Evolutionary conservation across 306 rosid species (phyloP).

Genomic region (Senna tora): DNA sequence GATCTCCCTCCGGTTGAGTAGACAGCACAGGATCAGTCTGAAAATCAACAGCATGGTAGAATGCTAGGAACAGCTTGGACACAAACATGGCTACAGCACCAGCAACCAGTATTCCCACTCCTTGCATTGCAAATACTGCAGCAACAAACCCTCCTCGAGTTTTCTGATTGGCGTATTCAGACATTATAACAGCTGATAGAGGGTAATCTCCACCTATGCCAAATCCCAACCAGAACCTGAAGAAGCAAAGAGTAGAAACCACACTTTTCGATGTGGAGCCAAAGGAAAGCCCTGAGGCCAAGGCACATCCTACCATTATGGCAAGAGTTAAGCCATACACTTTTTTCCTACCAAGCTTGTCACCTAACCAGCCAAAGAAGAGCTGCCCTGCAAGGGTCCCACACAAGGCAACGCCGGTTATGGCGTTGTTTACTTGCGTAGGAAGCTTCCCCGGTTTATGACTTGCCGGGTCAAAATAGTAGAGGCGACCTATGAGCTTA

Average conservation of each 20-base stretch:
- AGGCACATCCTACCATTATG: conserved; percentile 64
- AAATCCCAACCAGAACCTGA: conserved; percentile 59
- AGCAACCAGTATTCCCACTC: conserved; percentile 66
- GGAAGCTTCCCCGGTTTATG: conserved; percentile 53
- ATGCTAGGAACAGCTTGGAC: conserved; percentile 35
- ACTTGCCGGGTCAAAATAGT: conserved; percentile 46
- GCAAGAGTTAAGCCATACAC: conserved; percentile 61
- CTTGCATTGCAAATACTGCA: conserved; percentile 79
- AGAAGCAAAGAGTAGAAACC: conserved; percentile 56
- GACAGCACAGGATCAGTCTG: conserved; percentile 34
- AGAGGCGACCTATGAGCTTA: conserved; percentile 58
- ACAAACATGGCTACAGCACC: conserved; percentile 59
- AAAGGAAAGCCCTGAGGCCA: conserved; percentile 61
- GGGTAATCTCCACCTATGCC: conserved; percentile 76
- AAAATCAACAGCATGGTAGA: conserved; percentile 41
- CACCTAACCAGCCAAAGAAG: conserved; percentile 77
- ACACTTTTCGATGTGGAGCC: conserved; percentile 56
- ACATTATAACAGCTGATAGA: conserved; percentile 79
- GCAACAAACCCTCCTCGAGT: conserved; percentile 66
- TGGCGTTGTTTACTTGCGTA: conserved; percentile 48
- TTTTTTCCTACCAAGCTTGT: conserved; percentile 60
- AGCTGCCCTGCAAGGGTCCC: conserved; percentile 59
- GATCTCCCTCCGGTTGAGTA: conserved; percentile 57
- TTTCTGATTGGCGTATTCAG: conserved; percentile 61
- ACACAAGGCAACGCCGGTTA: conserved; percentile 57